phyloP scores from a whole-genome alignment of 2,329 filamentous ascomycete genomes.

The Colletotrichum ledebouriae region DNA sequence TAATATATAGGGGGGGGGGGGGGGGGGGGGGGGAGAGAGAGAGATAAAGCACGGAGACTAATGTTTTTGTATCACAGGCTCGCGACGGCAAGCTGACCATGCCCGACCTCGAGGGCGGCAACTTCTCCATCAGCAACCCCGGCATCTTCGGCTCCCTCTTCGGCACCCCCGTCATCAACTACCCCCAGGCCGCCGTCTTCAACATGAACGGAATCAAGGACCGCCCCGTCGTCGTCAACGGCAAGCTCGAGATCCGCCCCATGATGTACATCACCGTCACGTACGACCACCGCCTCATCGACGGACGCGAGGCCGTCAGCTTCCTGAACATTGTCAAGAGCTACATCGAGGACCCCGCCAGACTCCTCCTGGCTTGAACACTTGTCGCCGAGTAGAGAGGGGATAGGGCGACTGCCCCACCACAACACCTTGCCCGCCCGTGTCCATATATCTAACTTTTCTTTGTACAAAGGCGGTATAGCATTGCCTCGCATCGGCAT shows the following conservation, averaged over 20 bases:
- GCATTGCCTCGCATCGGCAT: constrained; percentile 33
- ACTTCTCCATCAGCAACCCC: constrained; percentile 85
- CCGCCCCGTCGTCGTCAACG: constrained; percentile 69
- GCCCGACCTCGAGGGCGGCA: constrained; percentile 81
- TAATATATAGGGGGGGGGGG: too few species aligned
- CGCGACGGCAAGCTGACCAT: constrained; percentile 82
- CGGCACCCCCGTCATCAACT: constrained; percentile 81
- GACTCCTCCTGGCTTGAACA: constrained; percentile 63
- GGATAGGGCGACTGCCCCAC: neutral
- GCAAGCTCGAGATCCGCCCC: constrained; percentile 59
- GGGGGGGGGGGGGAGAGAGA: too few species aligned
- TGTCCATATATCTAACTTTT: constrained; percentile 16
- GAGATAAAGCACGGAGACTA: neutral
- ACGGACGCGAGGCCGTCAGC: constrained; percentile 71
- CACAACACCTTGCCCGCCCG: neutral
- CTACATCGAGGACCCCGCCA: constrained; percentile 57
- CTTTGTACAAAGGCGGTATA: constrained; percentile 24
- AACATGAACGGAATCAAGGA: constrained; percentile 70
- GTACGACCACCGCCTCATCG: constrained; percentile 68
- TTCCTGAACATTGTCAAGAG: constrained; percentile 59
- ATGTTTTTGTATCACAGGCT: constrained; percentile 57
- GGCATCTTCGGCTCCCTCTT: constrained; percentile 73
- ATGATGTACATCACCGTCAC: constrained; percentile 65
- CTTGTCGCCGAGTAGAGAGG: constrained; percentile 25
- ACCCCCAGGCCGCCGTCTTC: constrained; percentile 75